phyloP scores from a whole-genome alignment of 257 asterid species.

The Forsythia suspensa region DNA sequence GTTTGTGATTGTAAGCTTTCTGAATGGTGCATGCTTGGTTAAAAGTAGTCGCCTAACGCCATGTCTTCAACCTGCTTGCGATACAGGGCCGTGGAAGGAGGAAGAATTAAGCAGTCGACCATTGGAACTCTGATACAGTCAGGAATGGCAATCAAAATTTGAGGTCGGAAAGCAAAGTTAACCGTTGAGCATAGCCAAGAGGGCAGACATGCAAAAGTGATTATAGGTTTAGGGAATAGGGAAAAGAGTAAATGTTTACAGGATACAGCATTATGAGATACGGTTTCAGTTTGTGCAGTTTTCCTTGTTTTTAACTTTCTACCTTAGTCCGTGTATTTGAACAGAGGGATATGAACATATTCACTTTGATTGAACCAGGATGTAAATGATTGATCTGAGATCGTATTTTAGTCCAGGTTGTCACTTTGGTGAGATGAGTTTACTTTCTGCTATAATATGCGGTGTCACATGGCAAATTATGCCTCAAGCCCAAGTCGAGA shows the following conservation, averaged over 20 bases:
- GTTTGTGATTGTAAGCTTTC: not conserved
- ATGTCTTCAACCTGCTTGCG: not conserved
- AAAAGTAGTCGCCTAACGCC: not conserved
- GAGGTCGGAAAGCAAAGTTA: conserved; percentile 26
- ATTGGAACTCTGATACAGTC: conserved; percentile 22
- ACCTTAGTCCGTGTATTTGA: not conserved
- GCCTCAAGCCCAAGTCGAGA: not conserved
- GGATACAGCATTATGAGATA: not conserved
- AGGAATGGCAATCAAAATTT: conserved; percentile 29
- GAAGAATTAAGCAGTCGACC: conserved; percentile 32
- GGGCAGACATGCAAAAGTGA: not conserved
- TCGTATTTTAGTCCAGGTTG: not conserved
- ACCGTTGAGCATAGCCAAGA: not conserved
- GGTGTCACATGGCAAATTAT: not conserved
- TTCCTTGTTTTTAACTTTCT: not conserved
- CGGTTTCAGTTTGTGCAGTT: not conserved
- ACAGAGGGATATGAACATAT: not conserved
- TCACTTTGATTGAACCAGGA: not conserved
- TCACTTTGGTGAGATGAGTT: not conserved
- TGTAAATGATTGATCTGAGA: not conserved
- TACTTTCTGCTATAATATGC: not conserved
- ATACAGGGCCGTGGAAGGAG: conserved; percentile 52
- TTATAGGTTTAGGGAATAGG: not conserved
- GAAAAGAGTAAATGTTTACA: not conserved
- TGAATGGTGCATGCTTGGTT: not conserved